phyloP scores from a whole-genome alignment of 805 yeast genomes.

The Grigorovia jiainica region DNA sequence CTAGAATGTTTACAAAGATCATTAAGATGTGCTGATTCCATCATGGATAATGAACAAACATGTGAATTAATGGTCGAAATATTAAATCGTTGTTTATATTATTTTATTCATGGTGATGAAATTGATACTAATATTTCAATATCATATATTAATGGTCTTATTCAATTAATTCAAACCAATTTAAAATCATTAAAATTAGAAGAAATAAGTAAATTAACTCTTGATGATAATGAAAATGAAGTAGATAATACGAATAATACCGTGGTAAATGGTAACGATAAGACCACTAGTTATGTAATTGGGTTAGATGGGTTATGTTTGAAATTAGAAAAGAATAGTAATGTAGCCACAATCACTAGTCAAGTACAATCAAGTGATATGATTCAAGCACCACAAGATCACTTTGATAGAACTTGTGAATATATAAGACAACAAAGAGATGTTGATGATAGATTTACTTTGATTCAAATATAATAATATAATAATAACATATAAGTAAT shows the following conservation, averaged over 20 bases:
- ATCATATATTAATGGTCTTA: constrained; percentile 74
- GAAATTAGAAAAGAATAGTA: constrained; percentile 9
- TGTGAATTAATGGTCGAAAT: constrained; percentile 83
- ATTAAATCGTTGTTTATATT: constrained; percentile 75
- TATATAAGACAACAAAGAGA: constrained; percentile 63
- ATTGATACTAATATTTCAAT: constrained; percentile 41
- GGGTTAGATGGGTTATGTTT: constrained; percentile 24
- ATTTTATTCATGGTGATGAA: constrained; percentile 41
- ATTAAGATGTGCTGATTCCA: constrained; percentile 84
- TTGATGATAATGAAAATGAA: constrained; percentile 3
- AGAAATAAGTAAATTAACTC: constrained; percentile 20
- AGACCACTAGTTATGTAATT: constrained; percentile 8
- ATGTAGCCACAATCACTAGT: constrained; percentile 1
- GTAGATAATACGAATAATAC: no score
- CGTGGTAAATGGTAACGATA: not conserved
- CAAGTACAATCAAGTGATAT: constrained; percentile 25
- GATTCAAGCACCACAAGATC: constrained; percentile 29
- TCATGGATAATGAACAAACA: constrained; percentile 62
- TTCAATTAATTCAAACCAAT: constrained; percentile 69
- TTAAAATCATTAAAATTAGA: constrained; percentile 31
- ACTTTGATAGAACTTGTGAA: constrained; percentile 62
- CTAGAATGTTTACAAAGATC: constrained; percentile 87
- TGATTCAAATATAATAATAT: constrained; percentile 28
- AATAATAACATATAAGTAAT: no score
- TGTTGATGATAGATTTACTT: constrained; percentile 58